A percentile compares a stretch with the other conserved stretches of the same genome.
Evolutionary conservation across 805 yeast species (phyloP).

Genomic region (Ogataea glucozyma): DNA sequence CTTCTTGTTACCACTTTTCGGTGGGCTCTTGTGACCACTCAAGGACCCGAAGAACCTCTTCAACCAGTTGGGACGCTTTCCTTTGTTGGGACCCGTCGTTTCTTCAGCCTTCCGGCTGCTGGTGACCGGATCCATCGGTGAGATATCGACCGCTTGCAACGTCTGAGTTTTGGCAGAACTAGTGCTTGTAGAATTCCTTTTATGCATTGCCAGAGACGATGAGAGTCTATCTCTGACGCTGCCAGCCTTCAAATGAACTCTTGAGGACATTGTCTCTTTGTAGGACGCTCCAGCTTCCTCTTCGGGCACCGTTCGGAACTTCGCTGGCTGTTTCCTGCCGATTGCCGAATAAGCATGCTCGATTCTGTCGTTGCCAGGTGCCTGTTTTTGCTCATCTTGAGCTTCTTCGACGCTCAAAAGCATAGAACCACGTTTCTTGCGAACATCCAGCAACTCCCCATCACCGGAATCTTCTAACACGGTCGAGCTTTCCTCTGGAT

Average conservation of each 20-base stretch:
- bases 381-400: too few species aligned
- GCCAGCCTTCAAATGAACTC: slow-evolving; percentile 4
- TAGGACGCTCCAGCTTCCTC: slow-evolving; percentile 6
- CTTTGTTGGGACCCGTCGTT: slow-evolving; percentile 3
- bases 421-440: slow-evolving; percentile 3
- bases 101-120: slow-evolving; percentile 13
- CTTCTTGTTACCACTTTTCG: background rate
- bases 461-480: slow-evolving; percentile 12
- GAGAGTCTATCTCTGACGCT: slow-evolving; percentile 16
- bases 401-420: background rate
- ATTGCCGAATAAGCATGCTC: slow-evolving; percentile 5
- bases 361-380: background rate
- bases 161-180: slow-evolving; percentile 15
- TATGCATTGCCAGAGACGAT: slow-evolving; percentile 12
- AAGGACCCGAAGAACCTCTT: slow-evolving; percentile 9
- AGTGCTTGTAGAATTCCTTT: slow-evolving; percentile 13
- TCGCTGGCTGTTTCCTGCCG: slow-evolving; percentile 1
- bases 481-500: slow-evolving; percentile 13
- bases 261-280: background rate
- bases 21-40: background rate
- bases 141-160: slow-evolving; percentile 23
- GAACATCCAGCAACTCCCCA: slow-evolving; percentile 3
- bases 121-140: slow-evolving; percentile 31
- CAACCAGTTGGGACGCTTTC: slow-evolving; percentile 17
- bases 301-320: slow-evolving; percentile 14